phyloP scores from a whole-genome alignment of 2,329 filamentous ascomycete species.

The Meredithiella fracta region DNA sequence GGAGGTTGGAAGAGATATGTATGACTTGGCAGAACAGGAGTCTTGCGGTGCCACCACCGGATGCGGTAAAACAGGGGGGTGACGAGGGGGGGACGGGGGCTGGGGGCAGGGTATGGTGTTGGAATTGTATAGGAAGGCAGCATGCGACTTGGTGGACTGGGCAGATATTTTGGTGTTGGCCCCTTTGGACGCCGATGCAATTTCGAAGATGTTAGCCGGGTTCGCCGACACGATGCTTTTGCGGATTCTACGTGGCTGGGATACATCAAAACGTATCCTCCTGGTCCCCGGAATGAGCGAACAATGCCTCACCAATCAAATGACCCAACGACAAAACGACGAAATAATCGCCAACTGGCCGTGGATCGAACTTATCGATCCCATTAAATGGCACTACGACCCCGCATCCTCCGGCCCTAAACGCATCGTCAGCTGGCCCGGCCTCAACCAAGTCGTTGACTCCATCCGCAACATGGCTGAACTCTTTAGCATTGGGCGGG shows the following conservation, averaged over 20 bases:
- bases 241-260: conserved; percentile 71
- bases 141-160: conserved; percentile 63
- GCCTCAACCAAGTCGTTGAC: conserved; percentile 53
- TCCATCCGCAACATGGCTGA: conserved; percentile 65
- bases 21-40: conserved; percentile 41
- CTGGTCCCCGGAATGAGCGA: conserved; percentile 79
- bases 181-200: conserved; percentile 67
- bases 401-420: conserved; percentile 30
- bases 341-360: conserved; percentile 74
- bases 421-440: conserved; percentile 42
- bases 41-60: conserved; percentile 26
- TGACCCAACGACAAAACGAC: conserved; percentile 72
- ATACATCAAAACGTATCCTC: conserved; percentile 68
- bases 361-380: conserved; percentile 68
- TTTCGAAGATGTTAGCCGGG: conserved; percentile 77
- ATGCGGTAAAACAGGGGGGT: conserved; percentile 6
- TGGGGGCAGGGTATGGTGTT: background rate
- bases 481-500: conserved; percentile 54
- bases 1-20: conserved; percentile 45
- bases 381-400: conserved; percentile 69
- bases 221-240: conserved; percentile 66
- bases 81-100: conserved; percentile 11
- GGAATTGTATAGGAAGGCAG: conserved; percentile 20
- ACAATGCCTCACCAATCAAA: conserved; percentile 77
- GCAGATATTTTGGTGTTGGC: conserved; percentile 72